phyloP scores from a whole-genome alignment of 208 protist species.

The Leishmania aethiopica region DNA sequence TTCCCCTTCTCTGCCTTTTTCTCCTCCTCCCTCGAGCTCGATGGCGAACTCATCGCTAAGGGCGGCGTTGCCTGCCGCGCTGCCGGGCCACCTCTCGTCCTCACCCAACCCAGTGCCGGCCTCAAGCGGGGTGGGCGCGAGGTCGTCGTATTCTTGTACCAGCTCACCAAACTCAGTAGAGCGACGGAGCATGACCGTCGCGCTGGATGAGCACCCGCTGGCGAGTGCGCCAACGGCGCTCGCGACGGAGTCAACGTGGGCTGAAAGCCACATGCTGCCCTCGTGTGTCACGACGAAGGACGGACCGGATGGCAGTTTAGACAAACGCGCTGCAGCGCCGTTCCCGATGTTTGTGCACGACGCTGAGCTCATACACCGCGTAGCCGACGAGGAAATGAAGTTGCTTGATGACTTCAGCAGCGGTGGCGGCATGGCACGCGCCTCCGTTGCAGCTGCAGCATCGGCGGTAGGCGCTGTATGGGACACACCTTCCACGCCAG shows the following conservation, averaged over 20 bases:
- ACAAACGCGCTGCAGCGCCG: background rate
- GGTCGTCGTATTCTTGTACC: too few species aligned
- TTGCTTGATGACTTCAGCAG: background rate
- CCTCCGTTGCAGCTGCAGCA: background rate
- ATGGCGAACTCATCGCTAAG: background rate
- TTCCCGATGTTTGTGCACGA: background rate
- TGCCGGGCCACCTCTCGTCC: background rate
- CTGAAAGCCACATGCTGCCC: background rate
- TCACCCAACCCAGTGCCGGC: background rate
- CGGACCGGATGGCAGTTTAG: background rate
- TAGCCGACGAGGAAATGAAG: conserved; percentile 15
- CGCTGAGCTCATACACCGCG: background rate
- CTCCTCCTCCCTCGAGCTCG: background rate
- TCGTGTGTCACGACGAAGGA: background rate
- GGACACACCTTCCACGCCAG: background rate
- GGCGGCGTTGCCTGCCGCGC: background rate
- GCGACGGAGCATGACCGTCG: conserved; percentile 21
- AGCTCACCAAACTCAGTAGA: background rate
- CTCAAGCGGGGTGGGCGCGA: background rate
- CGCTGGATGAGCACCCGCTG: conserved; percentile 9
- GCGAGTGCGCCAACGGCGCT: background rate
- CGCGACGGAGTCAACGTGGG: background rate
- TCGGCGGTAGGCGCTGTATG: background rate
- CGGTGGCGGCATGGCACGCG: too few species aligned
- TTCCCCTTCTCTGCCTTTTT: background rate